Evolutionary conservation across 768 basidiomycete species (phyloP).

Genomic region (Chlorophyllum brunneum): DNA sequence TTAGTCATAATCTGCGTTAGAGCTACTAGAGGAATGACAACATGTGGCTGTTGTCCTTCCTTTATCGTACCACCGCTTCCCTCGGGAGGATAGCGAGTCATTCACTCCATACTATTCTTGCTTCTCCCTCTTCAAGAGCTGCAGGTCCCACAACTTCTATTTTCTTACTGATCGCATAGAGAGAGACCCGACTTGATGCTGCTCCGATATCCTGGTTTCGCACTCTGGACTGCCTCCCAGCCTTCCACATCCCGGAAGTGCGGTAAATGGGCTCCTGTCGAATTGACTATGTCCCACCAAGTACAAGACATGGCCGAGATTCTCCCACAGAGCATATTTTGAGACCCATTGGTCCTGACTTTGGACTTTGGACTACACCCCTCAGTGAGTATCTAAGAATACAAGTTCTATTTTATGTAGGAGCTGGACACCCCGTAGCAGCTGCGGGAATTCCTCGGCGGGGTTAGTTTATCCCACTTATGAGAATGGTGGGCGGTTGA

Average conservation of each 20-base stretch:
- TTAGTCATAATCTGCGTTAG: not conserved
- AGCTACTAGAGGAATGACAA: not conserved
- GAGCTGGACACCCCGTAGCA: no score
- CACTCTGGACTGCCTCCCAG: not conserved
- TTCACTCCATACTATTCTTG: constrained; percentile 6
- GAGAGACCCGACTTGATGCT: not conserved
- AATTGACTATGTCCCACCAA: no score
- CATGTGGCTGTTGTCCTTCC: constrained; percentile 1
- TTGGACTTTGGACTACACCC: no score
- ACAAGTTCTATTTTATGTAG: no score
- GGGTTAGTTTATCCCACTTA: not conserved
- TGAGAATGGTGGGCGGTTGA: no score
- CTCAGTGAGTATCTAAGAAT: no score
- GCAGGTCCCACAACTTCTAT: not conserved
- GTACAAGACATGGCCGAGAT: no score
- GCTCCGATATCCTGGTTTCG: not conserved
- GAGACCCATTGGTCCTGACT: no score
- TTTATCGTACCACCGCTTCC: constrained; percentile 10
- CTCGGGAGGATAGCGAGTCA: not conserved
- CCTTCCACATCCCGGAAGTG: not conserved
- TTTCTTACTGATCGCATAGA: not conserved
- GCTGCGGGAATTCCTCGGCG: not conserved
- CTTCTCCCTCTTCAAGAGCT: not conserved
- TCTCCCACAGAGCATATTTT: no score
- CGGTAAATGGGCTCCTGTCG: no score